These are phyloP conservation scores for Diaporthe sp. DNA, from an alignment of 2,329 filamentous ascomycete species.

Conservation along the genomic window DNA sequence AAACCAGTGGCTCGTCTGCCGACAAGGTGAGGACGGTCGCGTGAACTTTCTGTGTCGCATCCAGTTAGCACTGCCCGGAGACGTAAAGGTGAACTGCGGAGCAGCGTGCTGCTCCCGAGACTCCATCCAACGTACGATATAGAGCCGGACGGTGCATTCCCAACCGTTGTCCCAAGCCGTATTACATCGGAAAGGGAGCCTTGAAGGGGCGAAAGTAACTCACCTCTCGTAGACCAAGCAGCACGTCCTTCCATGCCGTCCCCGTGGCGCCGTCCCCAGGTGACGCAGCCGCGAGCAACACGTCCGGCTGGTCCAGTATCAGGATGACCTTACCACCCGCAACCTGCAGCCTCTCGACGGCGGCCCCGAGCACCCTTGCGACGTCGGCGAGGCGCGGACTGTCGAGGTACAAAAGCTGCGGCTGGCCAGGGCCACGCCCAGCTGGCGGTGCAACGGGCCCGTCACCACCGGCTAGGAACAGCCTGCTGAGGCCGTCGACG, in stretches of 20 bases:
- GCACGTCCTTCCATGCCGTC: slow-evolving; percentile 65
- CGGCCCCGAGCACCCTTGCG: slow-evolving; percentile 55
- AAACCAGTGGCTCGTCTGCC: slow-evolving; percentile 81
- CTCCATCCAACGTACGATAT: no score
- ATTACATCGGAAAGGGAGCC: neutral
- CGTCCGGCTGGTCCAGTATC: slow-evolving; percentile 76
- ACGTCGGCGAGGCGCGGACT: slow-evolving; percentile 54
- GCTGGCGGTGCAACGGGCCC: slow-evolving; percentile 41
- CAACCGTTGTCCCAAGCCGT: neutral
- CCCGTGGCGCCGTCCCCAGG: slow-evolving; percentile 61
- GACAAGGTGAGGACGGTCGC: slow-evolving; percentile 76
- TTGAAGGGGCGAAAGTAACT: slow-evolving; percentile 47
- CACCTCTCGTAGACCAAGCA: slow-evolving; percentile 76
- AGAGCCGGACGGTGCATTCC: neutral
- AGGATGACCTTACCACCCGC: slow-evolving; percentile 60
- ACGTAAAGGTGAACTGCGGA: neutral
- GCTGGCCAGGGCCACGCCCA: slow-evolving; percentile 28
- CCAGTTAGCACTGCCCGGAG: slow-evolving; percentile 24
- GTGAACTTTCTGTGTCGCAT: slow-evolving; percentile 67
- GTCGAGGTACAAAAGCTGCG: slow-evolving; percentile 47
- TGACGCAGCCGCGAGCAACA: slow-evolving; percentile 70
- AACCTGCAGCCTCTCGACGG: slow-evolving; percentile 53
- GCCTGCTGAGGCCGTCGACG: slow-evolving; percentile 78
- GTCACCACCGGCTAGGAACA: slow-evolving; percentile 57
- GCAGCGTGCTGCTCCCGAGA: neutral